A percentile compares a stretch with the other conserved stretches of the same genome.
These are phyloP conservation scores for Boechera stricta DNA, from an alignment of 345 rosid species.

Conservation along the genomic window DNA sequence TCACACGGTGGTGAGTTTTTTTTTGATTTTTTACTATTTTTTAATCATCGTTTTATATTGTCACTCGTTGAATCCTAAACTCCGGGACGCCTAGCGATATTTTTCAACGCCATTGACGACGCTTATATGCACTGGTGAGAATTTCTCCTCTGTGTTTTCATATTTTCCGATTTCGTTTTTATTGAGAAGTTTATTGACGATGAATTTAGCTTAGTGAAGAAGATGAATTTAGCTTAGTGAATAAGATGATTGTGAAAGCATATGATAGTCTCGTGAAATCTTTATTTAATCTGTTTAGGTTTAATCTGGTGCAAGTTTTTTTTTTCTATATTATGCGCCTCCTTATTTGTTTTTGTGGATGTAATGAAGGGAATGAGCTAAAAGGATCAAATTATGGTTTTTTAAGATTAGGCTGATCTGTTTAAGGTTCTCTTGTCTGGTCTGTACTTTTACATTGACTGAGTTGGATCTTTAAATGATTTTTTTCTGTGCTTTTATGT, in stretches of 20 bases:
- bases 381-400: constrained; percentile 9
- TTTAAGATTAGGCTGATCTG: not conserved
- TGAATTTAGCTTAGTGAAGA: not conserved
- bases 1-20: constrained; percentile 41
- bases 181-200: not conserved
- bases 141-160: not conserved
- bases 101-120: constrained; percentile 44
- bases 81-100: constrained; percentile 33
- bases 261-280: not conserved
- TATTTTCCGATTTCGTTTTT: not conserved
- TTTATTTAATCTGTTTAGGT: constrained; percentile 30
- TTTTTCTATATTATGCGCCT: not conserved
- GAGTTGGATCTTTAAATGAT: constrained; percentile 11
- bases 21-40: not conserved
- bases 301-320: constrained; percentile 24
- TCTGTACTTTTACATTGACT: not conserved
- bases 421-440: constrained; percentile 20
- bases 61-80: constrained; percentile 26
- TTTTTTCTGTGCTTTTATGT: constrained; percentile 2
- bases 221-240: constrained; percentile 6
- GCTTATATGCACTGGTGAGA: constrained; percentile 30
- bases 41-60: not conserved
- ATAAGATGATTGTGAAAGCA: constrained; percentile 26
- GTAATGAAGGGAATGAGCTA: constrained; percentile 21
- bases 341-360: constrained; percentile 19